Evolutionary conservation across 2,329 filamentous ascomycete genomes (phyloP).

Genomic region (Penicillium olsonii): DNA sequence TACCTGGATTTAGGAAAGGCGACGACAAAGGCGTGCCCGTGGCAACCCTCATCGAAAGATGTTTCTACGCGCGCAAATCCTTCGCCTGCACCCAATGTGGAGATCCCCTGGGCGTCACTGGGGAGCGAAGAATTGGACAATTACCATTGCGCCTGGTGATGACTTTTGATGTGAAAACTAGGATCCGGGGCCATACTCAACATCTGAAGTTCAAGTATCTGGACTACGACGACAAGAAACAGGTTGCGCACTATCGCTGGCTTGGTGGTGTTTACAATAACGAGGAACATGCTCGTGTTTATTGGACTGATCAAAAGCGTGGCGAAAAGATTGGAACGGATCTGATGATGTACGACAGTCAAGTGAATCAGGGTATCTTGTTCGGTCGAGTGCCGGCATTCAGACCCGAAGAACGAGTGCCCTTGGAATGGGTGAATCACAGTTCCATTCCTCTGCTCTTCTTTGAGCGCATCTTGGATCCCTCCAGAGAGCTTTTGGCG

Average conservation of each 20-base stretch:
- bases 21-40: slow-evolving; percentile 23
- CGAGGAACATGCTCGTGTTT: slow-evolving; percentile 27
- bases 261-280: slow-evolving; percentile 39
- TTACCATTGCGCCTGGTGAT: slow-evolving; percentile 37
- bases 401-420: slow-evolving; percentile 24
- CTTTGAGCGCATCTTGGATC: slow-evolving; percentile 38
- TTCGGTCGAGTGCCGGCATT: slow-evolving; percentile 24
- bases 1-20: slow-evolving; percentile 7
- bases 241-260: slow-evolving; percentile 37
- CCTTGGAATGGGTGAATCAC: slow-evolving; percentile 23
- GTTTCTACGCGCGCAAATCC: slow-evolving; percentile 10
- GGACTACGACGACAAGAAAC: slow-evolving; percentile 13
- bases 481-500: slow-evolving; percentile 18
- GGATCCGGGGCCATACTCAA: slow-evolving; percentile 26
- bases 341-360: slow-evolving; percentile 36
- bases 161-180: slow-evolving; percentile 10
- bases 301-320: slow-evolving; percentile 33
- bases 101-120: background rate
- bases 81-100: slow-evolving; percentile 12
- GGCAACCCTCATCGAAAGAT: slow-evolving; percentile 21
- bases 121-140: slow-evolving; percentile 16
- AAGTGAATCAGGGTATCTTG: slow-evolving; percentile 26
- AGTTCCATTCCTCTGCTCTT: slow-evolving; percentile 31
- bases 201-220: slow-evolving; percentile 28
- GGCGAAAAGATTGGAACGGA: slow-evolving; percentile 25